phyloP scores from a whole-genome alignment of 331 rosid species.

The Arachis monticola region DNA sequence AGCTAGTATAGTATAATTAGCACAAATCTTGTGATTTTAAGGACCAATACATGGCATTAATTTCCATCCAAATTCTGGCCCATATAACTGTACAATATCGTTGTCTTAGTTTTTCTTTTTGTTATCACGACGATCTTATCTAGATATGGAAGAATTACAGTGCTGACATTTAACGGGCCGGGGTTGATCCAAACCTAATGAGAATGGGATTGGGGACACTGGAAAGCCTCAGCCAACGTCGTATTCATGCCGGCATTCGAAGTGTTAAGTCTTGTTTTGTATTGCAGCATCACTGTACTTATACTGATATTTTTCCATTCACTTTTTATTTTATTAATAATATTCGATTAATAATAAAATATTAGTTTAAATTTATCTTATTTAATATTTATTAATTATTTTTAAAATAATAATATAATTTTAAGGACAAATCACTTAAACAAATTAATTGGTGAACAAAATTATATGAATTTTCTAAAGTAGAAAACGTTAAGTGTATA shows the following conservation, averaged over 20 bases:
- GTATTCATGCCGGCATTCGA: not conserved
- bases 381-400: too few relatives aligned
- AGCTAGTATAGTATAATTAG: not conserved
- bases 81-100: not conserved
- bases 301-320: too few relatives aligned
- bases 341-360: too few relatives aligned
- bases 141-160: not conserved
- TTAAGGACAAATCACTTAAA: too few relatives aligned
- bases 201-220: not conserved
- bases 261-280: not conserved
- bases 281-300: not conserved
- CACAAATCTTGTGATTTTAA: not conserved
- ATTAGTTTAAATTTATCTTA: too few relatives aligned
- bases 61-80: not conserved
- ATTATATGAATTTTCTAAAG: too few relatives aligned
- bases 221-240: not conserved
- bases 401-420: too few relatives aligned
- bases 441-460: too few relatives aligned
- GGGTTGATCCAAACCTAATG: not conserved
- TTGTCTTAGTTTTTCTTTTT: not conserved
- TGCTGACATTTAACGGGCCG: not conserved
- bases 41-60: not conserved
- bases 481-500: too few relatives aligned
- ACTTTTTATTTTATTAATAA: too few relatives aligned
- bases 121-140: not conserved